Conservation (phyloP, 768 basidiomycete genomes). For the Agaricus subrufescens region DNA sequence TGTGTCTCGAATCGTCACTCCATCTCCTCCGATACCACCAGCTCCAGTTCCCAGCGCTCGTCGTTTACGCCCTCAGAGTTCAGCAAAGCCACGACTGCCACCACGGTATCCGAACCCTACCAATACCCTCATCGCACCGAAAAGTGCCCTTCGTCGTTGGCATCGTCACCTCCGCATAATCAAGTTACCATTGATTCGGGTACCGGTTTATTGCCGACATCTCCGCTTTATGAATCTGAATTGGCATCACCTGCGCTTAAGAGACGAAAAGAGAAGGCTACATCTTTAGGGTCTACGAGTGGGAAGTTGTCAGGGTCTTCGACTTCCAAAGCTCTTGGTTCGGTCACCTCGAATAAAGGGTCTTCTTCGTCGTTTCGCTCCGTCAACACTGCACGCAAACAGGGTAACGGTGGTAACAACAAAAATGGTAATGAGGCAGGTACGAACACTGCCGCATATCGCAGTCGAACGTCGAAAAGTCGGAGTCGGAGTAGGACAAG, state of each 20-base stretch:
- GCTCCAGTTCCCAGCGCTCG: conserved; percentile 9
- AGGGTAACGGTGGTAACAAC: conserved; percentile 1
- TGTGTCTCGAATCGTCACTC: conserved; percentile 12
- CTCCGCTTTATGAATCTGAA: neutral
- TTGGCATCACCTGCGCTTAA: neutral
- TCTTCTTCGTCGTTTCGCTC: neutral
- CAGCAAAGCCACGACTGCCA: conserved; percentile 4
- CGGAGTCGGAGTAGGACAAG: conserved; percentile 4
- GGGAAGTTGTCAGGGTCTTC: neutral
- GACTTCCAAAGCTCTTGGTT: neutral
- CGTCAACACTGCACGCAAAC: neutral
- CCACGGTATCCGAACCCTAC: conserved; percentile 1
- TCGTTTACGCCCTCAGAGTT: neutral
- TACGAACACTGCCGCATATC: neutral
- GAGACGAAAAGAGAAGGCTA: conserved; percentile 5
- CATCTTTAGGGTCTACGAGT: neutral
- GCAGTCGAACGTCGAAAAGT: conserved; percentile 4
- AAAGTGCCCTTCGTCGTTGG: neutral
- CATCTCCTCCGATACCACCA: conserved; percentile 15
- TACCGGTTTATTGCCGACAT: conserved; percentile 6
- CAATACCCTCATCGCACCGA: neutral
- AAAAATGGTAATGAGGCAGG: neutral
- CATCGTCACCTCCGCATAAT: neutral
- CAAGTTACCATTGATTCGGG: neutral
- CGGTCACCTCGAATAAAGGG: neutral